Evolutionary conservation across 208 protist genomes (phyloP).

Genomic region (Crithidia fasciculata): DNA sequence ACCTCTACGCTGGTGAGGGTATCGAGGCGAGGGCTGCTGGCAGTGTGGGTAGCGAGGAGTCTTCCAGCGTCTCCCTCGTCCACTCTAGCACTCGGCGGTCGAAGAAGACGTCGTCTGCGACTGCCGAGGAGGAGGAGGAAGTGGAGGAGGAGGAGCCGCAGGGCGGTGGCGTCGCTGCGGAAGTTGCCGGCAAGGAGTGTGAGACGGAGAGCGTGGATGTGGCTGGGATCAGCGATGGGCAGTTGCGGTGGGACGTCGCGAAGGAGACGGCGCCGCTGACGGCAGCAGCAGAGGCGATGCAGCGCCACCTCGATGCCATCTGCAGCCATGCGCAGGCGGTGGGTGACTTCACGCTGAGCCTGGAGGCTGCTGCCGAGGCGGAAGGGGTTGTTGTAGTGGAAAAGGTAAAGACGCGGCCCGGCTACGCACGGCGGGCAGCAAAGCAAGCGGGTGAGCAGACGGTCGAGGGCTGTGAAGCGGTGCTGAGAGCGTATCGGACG

Average conservation of each 20-base stretch:
- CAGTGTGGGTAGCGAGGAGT: background rate
- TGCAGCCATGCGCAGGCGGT: constrained; percentile 19
- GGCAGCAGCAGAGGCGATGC: constrained; percentile 15
- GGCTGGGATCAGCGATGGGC: constrained; percentile 2
- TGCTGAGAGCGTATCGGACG: background rate
- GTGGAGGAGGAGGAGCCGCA: background rate
- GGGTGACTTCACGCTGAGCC: background rate
- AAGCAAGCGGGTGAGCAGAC: background rate
- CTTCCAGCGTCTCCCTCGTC: background rate
- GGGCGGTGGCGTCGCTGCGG: background rate
- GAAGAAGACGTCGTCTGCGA: background rate
- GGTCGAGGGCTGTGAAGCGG: background rate
- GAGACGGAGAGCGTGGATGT: constrained; percentile 5
- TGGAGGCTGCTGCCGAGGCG: background rate
- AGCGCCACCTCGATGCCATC: constrained; percentile 8
- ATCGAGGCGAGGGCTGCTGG: background rate
- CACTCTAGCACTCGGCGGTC: constrained; percentile 8
- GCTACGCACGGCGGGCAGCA: background rate
- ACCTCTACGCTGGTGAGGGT: background rate
- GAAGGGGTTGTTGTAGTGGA: background rate
- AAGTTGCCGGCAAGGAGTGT: background rate
- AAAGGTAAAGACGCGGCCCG: background rate
- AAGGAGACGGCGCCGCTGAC: constrained; percentile 26
- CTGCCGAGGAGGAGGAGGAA: background rate
- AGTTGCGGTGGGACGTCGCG: constrained; percentile 18